phyloP scores from a whole-genome alignment of 192 early-diverging fungal genomes.

The Umbelopsis sp. region DNA sequence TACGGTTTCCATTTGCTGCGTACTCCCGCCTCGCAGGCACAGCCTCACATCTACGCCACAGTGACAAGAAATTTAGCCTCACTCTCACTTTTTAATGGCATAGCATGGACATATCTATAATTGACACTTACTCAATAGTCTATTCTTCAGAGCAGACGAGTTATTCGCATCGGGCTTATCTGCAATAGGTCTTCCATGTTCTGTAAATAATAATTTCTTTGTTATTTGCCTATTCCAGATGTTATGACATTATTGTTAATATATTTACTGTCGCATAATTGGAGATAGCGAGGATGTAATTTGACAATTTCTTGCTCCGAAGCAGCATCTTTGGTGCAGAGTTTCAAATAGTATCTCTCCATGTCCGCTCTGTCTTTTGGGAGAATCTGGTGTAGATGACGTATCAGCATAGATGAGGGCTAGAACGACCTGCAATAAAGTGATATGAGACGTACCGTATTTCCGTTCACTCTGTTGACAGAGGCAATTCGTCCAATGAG shows the following conservation, averaged over 20 bases:
- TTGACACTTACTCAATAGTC: conserved; percentile 1
- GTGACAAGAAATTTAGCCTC: neutral
- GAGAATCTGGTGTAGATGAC: conserved; percentile 32
- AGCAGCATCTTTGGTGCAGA: conserved; percentile 37
- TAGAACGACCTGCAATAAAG: no score
- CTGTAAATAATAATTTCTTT: neutral
- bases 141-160: conserved; percentile 2
- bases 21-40: conserved; percentile 17
- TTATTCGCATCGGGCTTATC: neutral
- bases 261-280: conserved; percentile 49
- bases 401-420: neutral
- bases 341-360: conserved; percentile 53
- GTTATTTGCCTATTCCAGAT: neutral
- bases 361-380: conserved; percentile 42
- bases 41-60: conserved; percentile 29
- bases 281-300: conserved; percentile 49
- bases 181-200: conserved; percentile 28
- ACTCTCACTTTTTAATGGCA: neutral
- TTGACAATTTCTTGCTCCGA: conserved; percentile 37
- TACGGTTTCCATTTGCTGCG: neutral
- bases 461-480: conserved; percentile 48
- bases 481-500: conserved; percentile 47
- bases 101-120: neutral
- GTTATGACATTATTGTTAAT: no score
- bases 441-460: conserved; percentile 39